A percentile compares a stretch with the other conserved stretches of the same genome.
phyloP scores from a whole-genome alignment of 805 yeast genomes.

The Candida tallmaniae region DNA sequence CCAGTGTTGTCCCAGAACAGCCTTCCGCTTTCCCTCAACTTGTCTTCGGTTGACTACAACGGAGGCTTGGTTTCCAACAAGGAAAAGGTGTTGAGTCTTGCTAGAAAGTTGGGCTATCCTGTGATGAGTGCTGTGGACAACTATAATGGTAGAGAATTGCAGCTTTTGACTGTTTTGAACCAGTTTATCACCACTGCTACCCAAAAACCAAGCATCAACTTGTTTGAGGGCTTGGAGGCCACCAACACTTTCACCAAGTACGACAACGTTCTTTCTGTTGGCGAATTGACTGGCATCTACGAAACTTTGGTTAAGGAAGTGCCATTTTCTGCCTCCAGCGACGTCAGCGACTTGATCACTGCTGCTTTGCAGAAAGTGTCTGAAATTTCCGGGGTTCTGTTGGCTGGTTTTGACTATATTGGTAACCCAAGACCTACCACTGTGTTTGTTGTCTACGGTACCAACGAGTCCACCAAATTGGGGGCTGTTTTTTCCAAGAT shows the following conservation, averaged over 20 bases:
- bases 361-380: slow-evolving; percentile 50
- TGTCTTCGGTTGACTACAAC: slow-evolving; percentile 70
- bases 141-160: slow-evolving; percentile 52
- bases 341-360: slow-evolving; percentile 33
- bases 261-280: slow-evolving; percentile 41
- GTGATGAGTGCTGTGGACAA: slow-evolving; percentile 61
- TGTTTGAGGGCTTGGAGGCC: slow-evolving; percentile 77
- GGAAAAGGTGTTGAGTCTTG: slow-evolving; percentile 54
- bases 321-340: slow-evolving; percentile 15
- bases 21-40: slow-evolving; percentile 64
- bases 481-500: slow-evolving; percentile 37
- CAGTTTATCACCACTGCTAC: slow-evolving; percentile 50
- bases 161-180: slow-evolving; percentile 61
- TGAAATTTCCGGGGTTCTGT: slow-evolving; percentile 47
- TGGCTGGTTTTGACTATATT: slow-evolving; percentile 62
- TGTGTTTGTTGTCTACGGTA: slow-evolving; percentile 80
- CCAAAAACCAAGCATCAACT: slow-evolving; percentile 58
- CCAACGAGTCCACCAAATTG: slow-evolving; percentile 58
- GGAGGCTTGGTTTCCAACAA: slow-evolving; percentile 61
- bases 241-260: slow-evolving; percentile 47
- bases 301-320: slow-evolving; percentile 23
- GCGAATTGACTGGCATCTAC: slow-evolving; percentile 36
- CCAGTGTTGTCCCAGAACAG: slow-evolving; percentile 44
- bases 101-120: slow-evolving; percentile 59
- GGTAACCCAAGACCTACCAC: slow-evolving; percentile 63